These are phyloP conservation scores for Tetracladium maxilliforme DNA, from an alignment of 2,329 filamentous ascomycete species.

Conservation along the genomic window DNA sequence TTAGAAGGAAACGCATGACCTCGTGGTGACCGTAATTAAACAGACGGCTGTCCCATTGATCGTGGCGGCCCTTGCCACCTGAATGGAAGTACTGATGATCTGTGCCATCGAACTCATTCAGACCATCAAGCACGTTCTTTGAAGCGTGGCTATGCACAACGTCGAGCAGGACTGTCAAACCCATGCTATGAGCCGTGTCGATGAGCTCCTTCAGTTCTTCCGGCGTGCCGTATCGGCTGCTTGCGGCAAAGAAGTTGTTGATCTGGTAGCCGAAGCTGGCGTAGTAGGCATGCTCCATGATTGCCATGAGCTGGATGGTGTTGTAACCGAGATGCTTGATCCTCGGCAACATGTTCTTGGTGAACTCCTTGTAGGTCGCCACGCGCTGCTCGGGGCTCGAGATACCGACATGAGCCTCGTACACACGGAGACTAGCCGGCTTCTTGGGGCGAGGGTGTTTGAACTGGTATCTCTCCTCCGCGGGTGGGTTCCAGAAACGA, in stretches of 20 bases:
- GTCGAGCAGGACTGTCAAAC: conserved; percentile 81
- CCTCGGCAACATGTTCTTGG: conserved; percentile 75
- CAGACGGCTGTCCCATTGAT: conserved; percentile 88
- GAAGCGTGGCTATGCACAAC: conserved; percentile 97
- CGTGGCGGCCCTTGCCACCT: conserved; percentile 71
- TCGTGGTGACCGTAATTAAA: conserved; percentile 97
- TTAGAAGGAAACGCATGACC: conserved; percentile 87
- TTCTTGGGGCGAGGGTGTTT: conserved; percentile 72
- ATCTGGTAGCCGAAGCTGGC: conserved; percentile 98
- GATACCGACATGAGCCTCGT: conserved; percentile 98
- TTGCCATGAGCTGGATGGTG: conserved; percentile 93
- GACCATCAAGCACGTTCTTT: conserved; percentile 88
- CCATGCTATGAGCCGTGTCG: conserved; percentile 84
- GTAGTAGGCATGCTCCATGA: conserved; percentile 99
- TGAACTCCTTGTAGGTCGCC: conserved; percentile 95
- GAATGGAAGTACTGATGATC: conserved; percentile 95
- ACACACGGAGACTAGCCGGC: conserved; percentile 76
- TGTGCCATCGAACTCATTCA: conserved; percentile 91
- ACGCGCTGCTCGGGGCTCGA: conserved; percentile 82
- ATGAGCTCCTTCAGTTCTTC: conserved; percentile 95
- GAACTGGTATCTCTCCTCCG: conserved; percentile 63
- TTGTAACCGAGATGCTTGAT: conserved; percentile 91
- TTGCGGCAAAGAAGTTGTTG: conserved; percentile 97
- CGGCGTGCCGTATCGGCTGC: conserved; percentile 83
- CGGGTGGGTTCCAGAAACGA: conserved; percentile 90